A percentile compares a stretch with the other conserved stretches of the same genome.
These are phyloP conservation scores for Umbilicus rupestris DNA, from an alignment of 164 flowering plant species.

Conservation along the genomic window DNA sequence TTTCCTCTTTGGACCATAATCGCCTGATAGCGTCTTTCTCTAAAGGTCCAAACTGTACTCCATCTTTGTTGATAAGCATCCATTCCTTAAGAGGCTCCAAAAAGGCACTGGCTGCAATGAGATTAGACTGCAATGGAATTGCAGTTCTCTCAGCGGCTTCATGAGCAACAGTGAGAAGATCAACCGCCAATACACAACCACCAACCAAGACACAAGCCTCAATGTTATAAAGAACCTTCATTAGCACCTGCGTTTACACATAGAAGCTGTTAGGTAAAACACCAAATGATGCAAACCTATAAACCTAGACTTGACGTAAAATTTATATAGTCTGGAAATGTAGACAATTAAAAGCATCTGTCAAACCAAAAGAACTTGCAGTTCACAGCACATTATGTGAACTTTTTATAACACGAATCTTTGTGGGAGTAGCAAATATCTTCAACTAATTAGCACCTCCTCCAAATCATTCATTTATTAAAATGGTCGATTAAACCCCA, in stretches of 20 bases:
- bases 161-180: conserved; percentile 82
- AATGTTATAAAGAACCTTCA: conserved; percentile 82
- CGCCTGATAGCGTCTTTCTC: conserved; percentile 97
- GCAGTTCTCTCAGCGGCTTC: conserved; percentile 94
- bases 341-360: too few species aligned
- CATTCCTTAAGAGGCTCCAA: conserved; percentile 98
- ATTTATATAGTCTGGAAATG: too few species aligned
- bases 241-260: conserved; percentile 50
- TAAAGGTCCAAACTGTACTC: conserved; percentile 78
- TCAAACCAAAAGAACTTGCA: too few species aligned
- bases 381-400: too few species aligned
- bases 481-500: too few species aligned
- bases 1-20: conserved; percentile 83
- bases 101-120: conserved; percentile 94
- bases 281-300: neutral
- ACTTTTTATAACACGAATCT: too few species aligned
- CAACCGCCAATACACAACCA: conserved; percentile 95
- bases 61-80: conserved; percentile 79
- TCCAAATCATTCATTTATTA: too few species aligned
- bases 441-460: too few species aligned
- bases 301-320: neutral
- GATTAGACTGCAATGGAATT: conserved; percentile 92
- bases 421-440: too few species aligned
- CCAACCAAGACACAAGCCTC: conserved; percentile 98
- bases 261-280: conserved; percentile 2